Evolutionary conservation across 2,329 filamentous ascomycete genomes (phyloP).

Genomic region (Alternaria brassicicola): DNA sequence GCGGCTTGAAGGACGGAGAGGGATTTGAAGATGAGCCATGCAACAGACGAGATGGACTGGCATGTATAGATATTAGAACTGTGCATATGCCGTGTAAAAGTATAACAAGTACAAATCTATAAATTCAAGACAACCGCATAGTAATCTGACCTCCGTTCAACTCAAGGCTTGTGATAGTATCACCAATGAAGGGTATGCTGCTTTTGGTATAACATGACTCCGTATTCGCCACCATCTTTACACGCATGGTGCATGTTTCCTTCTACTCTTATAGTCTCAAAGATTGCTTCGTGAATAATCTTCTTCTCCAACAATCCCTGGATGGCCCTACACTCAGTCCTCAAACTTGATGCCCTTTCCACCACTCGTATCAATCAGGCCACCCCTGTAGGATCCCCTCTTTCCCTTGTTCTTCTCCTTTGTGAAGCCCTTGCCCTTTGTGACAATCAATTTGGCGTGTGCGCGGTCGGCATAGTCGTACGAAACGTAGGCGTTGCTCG

Average conservation of each 20-base stretch:
- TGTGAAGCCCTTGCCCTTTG: conserved; percentile 94
- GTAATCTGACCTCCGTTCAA: neutral
- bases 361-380: conserved; percentile 79
- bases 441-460: conserved; percentile 85
- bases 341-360: conserved; percentile 95
- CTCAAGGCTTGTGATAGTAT: conserved; percentile 1
- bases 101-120: conserved; percentile 6
- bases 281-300: neutral
- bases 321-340: conserved; percentile 60
- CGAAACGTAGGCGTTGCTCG: conserved; percentile 79
- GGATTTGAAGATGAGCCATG: neutral
- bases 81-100: neutral
- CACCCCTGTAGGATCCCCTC: conserved; percentile 86
- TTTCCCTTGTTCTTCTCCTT: conserved; percentile 97
- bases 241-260: neutral
- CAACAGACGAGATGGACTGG: neutral
- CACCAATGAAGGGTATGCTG: conserved; percentile 26
- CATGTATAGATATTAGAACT: neutral
- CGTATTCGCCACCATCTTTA: conserved; percentile 7
- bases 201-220: conserved; percentile 26
- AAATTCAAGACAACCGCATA: neutral
- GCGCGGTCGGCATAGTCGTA: conserved; percentile 91
- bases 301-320: neutral
- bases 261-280: neutral
- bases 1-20: neutral